Evolutionary conservation across 345 rosid genomes (phyloP), one percentile per base, ranked within the genome.

Genomic region (Hibiscus mutabilis): DNA sequence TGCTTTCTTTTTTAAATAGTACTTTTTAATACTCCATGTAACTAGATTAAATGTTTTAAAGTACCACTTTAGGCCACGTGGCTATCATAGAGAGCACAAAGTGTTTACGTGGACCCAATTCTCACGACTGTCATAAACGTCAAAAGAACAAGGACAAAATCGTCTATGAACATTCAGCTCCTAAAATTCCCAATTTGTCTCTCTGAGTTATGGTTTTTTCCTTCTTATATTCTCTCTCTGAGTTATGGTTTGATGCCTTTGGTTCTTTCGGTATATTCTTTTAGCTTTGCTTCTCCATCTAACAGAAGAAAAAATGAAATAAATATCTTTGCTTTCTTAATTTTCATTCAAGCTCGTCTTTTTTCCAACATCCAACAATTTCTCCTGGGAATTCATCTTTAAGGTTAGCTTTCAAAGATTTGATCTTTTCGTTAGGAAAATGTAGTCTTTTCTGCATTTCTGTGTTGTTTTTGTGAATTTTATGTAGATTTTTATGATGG

Each of bases 221-320:
- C 24, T 1, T 53, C 13, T 57, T 42, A 9, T 13, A 21, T 15
- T 37, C 15, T 6, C 10, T 53, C 14, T 53, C 25, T 53, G 24
- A 14, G 15, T 49, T 31, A 2, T 29, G 69, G n/a, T 53, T 63
- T 13, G 16, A 31, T 60, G 71, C 76, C 68, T 71, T 53, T 9
- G 66, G 59, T 40, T 47, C 24, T 63, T 68, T 70, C 46, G 85
- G 91, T 69, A 86, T 89, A 86, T 86, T 89, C 91, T 58, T 21
- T 52, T 16, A 74, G 72, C 42, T 78, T 77, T 72, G 79, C 81
- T 76, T 71, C 86, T 69, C 60, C 73, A 29, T 24, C 70, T 58
- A 69, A 40, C 75, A 53, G 37, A 55, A 6, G 1, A 78, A 62
- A 16, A 40, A 29, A 37, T 7, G 5, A 40, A 5, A 14, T 16